These are phyloP conservation scores for Coriaria nepalensis DNA, from an alignment of 306 rosid genomes.

Conservation along the genomic window DNA sequence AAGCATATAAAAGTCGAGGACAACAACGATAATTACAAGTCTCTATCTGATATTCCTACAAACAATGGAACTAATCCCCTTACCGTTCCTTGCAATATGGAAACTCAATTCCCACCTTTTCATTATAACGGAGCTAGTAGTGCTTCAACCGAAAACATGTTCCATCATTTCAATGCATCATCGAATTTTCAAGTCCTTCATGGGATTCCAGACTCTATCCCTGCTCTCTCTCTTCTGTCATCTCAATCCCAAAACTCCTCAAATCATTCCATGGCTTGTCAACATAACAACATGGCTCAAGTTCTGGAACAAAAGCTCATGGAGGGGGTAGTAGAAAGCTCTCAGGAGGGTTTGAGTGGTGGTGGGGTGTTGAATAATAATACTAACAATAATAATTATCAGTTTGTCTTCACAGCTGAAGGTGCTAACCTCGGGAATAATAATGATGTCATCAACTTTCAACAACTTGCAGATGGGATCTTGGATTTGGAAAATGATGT, in stretches of 20 bases:
- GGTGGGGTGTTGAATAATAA: too few species aligned
- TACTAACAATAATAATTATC: too few species aligned
- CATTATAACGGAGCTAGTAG: conserved; percentile 33
- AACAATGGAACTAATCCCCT: conserved; percentile 34
- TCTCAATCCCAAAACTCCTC: conserved; percentile 63
- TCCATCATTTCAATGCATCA: conserved; percentile 32
- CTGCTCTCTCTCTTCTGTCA: conserved; percentile 99
- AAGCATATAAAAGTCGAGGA: conserved; percentile 39
- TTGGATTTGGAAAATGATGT: conserved; percentile 26
- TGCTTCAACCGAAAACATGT: conserved; percentile 31
- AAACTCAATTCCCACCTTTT: conserved; percentile 39
- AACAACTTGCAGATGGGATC: conserved; percentile 29
- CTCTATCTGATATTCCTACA: conserved; percentile 28
- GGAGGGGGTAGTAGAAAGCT: conserved; percentile 21
- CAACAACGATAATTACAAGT: conserved; percentile 17
- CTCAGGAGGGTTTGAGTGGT: conserved; percentile 15
- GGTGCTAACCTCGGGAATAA: conserved; percentile 6
- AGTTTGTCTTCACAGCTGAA: too few species aligned
- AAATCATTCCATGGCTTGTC: conserved; percentile 32
- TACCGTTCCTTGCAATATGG: conserved; percentile 22
- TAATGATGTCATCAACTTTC: conserved; percentile 32
- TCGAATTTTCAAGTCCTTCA: conserved; percentile 44
- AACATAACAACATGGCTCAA: conserved; percentile 36
- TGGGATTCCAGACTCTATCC: conserved; percentile 46
- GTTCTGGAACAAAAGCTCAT: conserved; percentile 30